Percentiles rank a stretch among this genome's conserved stretches.
Evolutionary conservation across 2,329 filamentous ascomycete genomes (phyloP).

Genomic region (Fusarium sp.): DNA sequence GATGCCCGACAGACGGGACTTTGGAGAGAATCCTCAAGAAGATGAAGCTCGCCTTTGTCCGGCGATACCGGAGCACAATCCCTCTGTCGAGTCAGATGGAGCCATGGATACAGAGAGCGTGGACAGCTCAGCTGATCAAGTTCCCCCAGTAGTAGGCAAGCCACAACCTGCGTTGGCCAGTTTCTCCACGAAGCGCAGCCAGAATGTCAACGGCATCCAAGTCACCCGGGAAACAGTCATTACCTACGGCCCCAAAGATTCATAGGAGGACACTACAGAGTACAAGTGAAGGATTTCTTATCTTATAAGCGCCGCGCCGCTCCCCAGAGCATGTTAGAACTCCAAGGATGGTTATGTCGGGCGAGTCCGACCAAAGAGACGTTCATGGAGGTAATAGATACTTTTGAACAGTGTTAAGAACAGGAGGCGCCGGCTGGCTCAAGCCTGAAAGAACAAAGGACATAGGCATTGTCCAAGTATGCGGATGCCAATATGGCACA

Average conservation of each 20-base stretch:
- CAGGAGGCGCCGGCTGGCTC: constrained; percentile 5
- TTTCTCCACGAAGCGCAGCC: constrained; percentile 32
- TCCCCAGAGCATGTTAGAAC: constrained; percentile 14
- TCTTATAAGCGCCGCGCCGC: constrained; percentile 23
- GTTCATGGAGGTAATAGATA: constrained; percentile 5
- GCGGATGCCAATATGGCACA: background rate
- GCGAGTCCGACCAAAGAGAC: background rate
- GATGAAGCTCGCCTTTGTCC: constrained; percentile 45
- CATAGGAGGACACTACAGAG: background rate
- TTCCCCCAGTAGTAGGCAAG: constrained; percentile 13
- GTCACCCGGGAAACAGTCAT: constrained; percentile 45
- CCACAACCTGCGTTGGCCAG: constrained; percentile 39
- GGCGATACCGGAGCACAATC: constrained; percentile 13
- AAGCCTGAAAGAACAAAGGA: background rate
- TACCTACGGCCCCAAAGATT: constrained; percentile 33
- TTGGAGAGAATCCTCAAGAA: constrained; percentile 30
- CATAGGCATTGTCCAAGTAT: background rate
- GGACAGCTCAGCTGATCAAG: constrained; percentile 34
- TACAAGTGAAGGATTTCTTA: background rate
- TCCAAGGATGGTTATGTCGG: constrained; percentile 4
- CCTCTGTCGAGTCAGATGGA: constrained; percentile 19
- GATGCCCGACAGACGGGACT: constrained; percentile 39
- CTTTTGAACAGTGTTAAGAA: background rate
- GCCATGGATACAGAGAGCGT: constrained; percentile 42
- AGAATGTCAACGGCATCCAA: constrained; percentile 39